phyloP scores from a whole-genome alignment of 2,329 filamentous ascomycete genomes.

The Talaromyces sp. region DNA sequence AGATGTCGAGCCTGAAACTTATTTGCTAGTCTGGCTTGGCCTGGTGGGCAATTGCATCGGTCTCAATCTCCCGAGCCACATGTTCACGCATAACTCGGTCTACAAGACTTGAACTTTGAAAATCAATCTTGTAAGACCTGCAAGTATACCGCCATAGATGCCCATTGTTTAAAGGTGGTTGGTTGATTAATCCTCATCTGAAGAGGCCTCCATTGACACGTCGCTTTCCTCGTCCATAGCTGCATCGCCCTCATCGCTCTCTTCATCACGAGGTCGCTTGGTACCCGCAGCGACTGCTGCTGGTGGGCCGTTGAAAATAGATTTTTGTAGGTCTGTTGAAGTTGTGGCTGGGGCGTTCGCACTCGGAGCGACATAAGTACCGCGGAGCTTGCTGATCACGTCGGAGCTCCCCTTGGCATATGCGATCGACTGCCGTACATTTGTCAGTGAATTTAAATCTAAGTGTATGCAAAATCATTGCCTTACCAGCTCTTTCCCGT shows the following conservation, averaged over 20 bases:
- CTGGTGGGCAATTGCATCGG: slow-evolving; percentile 75
- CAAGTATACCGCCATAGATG: neutral
- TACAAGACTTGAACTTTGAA: neutral
- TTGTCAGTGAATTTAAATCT: slow-evolving; percentile 5
- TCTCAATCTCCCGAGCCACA: slow-evolving; percentile 66
- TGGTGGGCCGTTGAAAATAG: slow-evolving; percentile 65
- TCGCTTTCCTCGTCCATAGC: slow-evolving; percentile 59
- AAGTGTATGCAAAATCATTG: slow-evolving; percentile 26
- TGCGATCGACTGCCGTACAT: slow-evolving; percentile 63
- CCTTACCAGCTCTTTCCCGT: slow-evolving; percentile 73
- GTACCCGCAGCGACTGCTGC: slow-evolving; percentile 42
- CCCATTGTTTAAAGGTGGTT: neutral
- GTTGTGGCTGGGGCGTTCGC: slow-evolving; percentile 43
- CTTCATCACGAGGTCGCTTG: slow-evolving; percentile 66
- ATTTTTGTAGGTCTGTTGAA: slow-evolving; percentile 69
- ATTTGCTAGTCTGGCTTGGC: slow-evolving; percentile 86
- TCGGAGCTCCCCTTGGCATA: slow-evolving; percentile 90
- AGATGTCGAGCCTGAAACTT: slow-evolving; percentile 50
- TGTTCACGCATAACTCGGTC: slow-evolving; percentile 33
- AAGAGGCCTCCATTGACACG: slow-evolving; percentile 64
- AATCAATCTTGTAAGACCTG: slow-evolving; percentile 11
- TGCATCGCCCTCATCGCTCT: slow-evolving; percentile 47
- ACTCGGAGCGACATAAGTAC: slow-evolving; percentile 66
- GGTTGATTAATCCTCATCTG: slow-evolving; percentile 59
- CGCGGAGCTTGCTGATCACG: slow-evolving; percentile 83